Conservation (phyloP, 495 filamentous ascomycete genomes). For the Neurospora sublineolata region DNA sequence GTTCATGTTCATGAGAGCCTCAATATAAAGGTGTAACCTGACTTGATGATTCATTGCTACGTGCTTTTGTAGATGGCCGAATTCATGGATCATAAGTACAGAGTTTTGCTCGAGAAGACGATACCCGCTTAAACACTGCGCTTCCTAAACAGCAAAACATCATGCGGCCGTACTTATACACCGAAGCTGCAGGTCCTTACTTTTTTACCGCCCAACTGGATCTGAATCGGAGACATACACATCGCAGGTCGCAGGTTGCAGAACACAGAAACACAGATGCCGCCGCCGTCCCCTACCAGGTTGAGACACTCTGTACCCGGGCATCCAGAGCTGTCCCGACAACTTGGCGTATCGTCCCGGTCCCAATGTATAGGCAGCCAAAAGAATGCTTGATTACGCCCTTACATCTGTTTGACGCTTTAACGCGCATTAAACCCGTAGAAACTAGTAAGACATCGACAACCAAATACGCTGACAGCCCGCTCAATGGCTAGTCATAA, state of each 20-base stretch:
- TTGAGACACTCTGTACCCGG: background rate
- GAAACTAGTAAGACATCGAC: background rate
- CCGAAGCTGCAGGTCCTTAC: background rate
- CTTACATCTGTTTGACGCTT: background rate
- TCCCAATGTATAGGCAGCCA: too few relatives aligned
- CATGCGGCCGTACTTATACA: background rate
- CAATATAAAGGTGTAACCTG: background rate
- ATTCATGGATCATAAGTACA: background rate
- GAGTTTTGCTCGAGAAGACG: background rate
- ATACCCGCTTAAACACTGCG: background rate
- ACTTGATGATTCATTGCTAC: background rate
- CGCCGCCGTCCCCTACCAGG: background rate
- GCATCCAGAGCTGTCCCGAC: background rate
- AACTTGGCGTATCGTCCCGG: background rate
- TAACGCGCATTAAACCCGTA: background rate
- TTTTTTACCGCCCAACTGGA: background rate
- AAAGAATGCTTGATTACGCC: too few relatives aligned
- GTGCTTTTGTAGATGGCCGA: background rate
- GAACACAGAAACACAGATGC: background rate
- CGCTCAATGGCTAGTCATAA: background rate
- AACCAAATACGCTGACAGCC: background rate
- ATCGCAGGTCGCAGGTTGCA: background rate
- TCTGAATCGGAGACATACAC: background rate
- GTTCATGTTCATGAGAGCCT: background rate
- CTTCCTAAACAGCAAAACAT: background rate